Conservation (phyloP, 345 rosid genomes). For the Lumnitzera racemosa region DNA sequence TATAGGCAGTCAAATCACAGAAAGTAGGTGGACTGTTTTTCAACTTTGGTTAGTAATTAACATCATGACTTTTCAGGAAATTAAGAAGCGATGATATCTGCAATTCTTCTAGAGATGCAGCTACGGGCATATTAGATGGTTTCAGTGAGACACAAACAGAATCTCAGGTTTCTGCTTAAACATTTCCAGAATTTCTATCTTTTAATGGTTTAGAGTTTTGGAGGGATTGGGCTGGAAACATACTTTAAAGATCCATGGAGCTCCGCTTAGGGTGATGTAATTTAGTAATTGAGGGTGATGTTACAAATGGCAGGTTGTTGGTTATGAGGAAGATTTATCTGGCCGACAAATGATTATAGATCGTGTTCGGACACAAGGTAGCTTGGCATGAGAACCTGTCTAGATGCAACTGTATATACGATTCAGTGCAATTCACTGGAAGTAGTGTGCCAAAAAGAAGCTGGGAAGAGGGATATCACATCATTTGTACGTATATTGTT, state of each 20-base stretch:
- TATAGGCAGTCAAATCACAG: no score
- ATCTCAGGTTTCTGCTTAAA: slow-evolving; percentile 62
- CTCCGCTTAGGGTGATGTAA: no score
- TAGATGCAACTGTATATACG: no score
- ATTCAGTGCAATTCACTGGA: no score
- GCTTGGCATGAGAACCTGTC: slow-evolving; percentile 29
- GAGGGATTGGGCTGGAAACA: background rate
- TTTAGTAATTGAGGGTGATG: no score
- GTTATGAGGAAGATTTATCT: slow-evolving; percentile 89
- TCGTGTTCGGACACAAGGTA: slow-evolving; percentile 79
- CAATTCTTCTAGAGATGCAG: slow-evolving; percentile 27
- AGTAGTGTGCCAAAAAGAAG: no score
- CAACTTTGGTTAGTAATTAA: slow-evolving; percentile 2
- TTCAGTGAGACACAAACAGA: slow-evolving; percentile 98
- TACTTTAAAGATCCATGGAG: background rate
- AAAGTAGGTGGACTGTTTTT: background rate
- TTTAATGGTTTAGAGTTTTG: background rate
- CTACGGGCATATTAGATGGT: slow-evolving; percentile 35
- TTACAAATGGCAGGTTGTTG: slow-evolving; percentile 56
- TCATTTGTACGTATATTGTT: no score
- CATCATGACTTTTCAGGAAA: slow-evolving; percentile 25
- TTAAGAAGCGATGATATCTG: slow-evolving; percentile 31
- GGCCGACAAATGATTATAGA: slow-evolving; percentile 98
- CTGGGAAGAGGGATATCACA: no score
- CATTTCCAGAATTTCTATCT: background rate